phyloP scores from a whole-genome alignment of 768 basidiomycete species.

The Hericium alpestre region DNA sequence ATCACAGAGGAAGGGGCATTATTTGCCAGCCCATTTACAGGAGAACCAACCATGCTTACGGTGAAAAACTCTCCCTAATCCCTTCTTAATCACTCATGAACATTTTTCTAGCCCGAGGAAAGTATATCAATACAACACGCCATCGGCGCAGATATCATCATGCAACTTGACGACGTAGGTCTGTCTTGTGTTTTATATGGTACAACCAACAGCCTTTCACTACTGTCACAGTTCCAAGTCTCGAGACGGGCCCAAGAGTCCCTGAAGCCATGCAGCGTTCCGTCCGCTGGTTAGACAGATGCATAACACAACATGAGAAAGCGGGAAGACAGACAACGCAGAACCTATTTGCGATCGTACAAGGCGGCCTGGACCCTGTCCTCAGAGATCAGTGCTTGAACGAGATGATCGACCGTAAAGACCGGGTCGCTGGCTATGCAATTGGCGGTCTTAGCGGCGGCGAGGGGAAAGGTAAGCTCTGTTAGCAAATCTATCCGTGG shows the following conservation, averaged over 20 bases:
- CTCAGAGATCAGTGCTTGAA: constrained; percentile 70
- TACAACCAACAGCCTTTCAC: neutral
- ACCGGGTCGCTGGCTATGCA: constrained; percentile 79
- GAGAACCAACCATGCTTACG: constrained; percentile 81
- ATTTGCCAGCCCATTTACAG: constrained; percentile 77
- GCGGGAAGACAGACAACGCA: constrained; percentile 58
- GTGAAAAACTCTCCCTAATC: constrained; percentile 25
- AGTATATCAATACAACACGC: constrained; percentile 84
- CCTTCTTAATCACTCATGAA: neutral
- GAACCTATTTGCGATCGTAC: constrained; percentile 87
- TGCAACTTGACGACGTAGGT: constrained; percentile 92
- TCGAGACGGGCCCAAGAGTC: constrained; percentile 73
- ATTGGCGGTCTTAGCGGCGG: constrained; percentile 87
- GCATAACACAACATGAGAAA: constrained; percentile 62
- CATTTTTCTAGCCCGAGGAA: constrained; percentile 62
- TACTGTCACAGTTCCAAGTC: constrained; percentile 51
- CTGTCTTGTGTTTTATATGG: constrained; percentile 18
- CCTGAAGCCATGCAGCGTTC: constrained; percentile 84
- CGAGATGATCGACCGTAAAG: constrained; percentile 69
- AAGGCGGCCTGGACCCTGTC: constrained; percentile 67
- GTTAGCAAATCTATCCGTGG: too few relatives aligned
- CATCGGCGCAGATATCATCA: constrained; percentile 89
- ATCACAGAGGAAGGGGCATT: constrained; percentile 86
- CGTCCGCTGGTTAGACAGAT: constrained; percentile 83
- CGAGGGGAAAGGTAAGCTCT: constrained; percentile 69